Evolutionary conservation across 768 basidiomycete genomes (phyloP), one percentile per base, ranked within the genome.

Genomic region (Naganishia randhawae): DNA sequence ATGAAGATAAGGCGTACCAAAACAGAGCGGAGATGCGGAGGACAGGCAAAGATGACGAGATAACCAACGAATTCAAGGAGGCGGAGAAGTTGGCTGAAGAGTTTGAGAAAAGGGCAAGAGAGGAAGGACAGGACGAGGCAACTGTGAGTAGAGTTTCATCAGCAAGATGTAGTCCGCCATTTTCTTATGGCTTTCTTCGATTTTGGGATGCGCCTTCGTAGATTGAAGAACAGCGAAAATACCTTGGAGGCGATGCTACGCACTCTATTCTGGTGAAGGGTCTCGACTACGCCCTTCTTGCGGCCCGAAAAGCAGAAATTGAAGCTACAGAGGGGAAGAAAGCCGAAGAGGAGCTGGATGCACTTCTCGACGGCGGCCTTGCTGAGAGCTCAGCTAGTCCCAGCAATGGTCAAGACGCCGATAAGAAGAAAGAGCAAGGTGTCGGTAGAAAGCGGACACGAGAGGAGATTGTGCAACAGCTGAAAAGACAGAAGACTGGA

Each of bases 261-360:
- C 92, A 94, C 76, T 87, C 90, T 13, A 85, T 93, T 66, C 85
- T 93, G 13, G 90, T 93, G 48, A 95, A 92, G 75, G 81, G 81
- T 68, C 86, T 97, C 52, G 94, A 97, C 76, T 84, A 88, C 71
- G 88, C 91, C 0, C 84, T 96, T 8, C 83, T 96, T 17, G 89
- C 91, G 74, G 89, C 91, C 72, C 87, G 89, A 71, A 92, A 87
- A 79, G 88, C 88, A 3, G 86, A 87, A 42, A 67, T 80, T 11
- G 79, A 74, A 16, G 78, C 82, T n/a, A 66, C 69, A 22, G 64
- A 73, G 19, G 82, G 85, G 16, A 82, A 83, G 4, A 87, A 78
- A 67, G 69, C 87, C 53, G 91, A 95, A 69, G 90, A 90, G 14
- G 84, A 85, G 1, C 86, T 93, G 31, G 94, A 97, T 76, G 84